phyloP scores from a whole-genome alignment of 2,329 filamentous ascomycete species.

The Daldinia sp. region DNA sequence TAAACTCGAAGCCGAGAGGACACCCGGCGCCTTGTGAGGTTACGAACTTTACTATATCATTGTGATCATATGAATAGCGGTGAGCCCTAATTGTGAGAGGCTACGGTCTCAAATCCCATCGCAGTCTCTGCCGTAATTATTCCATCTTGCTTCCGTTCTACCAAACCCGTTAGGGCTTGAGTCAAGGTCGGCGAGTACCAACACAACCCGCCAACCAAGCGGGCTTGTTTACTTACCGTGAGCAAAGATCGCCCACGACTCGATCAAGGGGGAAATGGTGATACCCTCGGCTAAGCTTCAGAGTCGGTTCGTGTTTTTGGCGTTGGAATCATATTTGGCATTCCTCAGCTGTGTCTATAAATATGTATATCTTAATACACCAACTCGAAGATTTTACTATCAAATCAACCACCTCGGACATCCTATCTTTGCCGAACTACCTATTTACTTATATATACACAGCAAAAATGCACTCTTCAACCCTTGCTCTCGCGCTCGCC shows the following conservation, averaged over 20 bases:
- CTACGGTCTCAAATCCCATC: background rate
- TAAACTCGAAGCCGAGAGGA: background rate
- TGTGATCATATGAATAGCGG: background rate
- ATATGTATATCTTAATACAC: background rate
- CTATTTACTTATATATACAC: background rate
- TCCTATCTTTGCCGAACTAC: no score
- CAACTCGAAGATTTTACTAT: background rate
- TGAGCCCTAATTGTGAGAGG: background rate
- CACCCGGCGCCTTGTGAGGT: background rate
- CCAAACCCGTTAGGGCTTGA: background rate
- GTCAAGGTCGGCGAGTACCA: background rate
- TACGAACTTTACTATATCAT: background rate
- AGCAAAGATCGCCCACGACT: background rate
- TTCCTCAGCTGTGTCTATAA: background rate
- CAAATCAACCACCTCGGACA: background rate
- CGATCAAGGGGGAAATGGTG: background rate
- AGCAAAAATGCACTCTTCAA: constrained; percentile 32
- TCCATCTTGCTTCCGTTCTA: background rate
- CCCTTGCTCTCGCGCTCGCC: constrained; percentile 26
- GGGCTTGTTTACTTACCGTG: background rate
- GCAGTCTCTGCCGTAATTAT: background rate
- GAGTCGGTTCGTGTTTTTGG: background rate
- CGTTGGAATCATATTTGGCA: background rate
- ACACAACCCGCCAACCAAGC: background rate
- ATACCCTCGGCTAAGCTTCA: background rate